These are phyloP conservation scores for Trichoderma sp. DNA, from an alignment of 2,329 filamentous ascomycete species.

Conservation along the genomic window DNA sequence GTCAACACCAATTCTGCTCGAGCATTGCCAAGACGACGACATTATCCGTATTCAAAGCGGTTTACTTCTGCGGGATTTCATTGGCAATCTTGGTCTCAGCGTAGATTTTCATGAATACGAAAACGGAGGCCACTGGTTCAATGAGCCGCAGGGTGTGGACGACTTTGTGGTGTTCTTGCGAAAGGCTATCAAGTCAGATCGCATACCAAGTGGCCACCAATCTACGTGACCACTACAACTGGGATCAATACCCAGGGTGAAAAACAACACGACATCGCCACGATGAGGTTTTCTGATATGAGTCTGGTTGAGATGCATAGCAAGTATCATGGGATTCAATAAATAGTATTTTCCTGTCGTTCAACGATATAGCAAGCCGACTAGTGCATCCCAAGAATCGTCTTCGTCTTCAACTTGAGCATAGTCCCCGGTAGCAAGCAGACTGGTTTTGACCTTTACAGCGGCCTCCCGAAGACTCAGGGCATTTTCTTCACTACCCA, in stretches of 20 bases:
- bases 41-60: background rate
- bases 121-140: background rate
- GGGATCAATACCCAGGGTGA: background rate
- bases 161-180: background rate
- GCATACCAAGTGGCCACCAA: background rate
- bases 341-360: background rate
- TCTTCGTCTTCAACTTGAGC: background rate
- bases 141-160: background rate
- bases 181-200: background rate
- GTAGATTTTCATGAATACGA: background rate
- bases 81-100: background rate
- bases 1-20: constrained; percentile 1
- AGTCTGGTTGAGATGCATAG: background rate
- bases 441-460: background rate
- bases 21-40: background rate
- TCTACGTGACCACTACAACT: background rate
- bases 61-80: background rate
- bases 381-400: background rate
- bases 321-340: background rate
- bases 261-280: background rate
- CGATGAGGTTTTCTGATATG: background rate
- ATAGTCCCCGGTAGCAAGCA: background rate
- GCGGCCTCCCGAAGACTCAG: background rate
- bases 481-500: background rate
- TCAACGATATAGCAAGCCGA: background rate